Percentiles rank a stretch among this genome's conserved stretches.
Evolutionary conservation across 1,284 basidiomycete genomes (phyloP).

Genomic region (Malassezia slooffiae): DNA sequence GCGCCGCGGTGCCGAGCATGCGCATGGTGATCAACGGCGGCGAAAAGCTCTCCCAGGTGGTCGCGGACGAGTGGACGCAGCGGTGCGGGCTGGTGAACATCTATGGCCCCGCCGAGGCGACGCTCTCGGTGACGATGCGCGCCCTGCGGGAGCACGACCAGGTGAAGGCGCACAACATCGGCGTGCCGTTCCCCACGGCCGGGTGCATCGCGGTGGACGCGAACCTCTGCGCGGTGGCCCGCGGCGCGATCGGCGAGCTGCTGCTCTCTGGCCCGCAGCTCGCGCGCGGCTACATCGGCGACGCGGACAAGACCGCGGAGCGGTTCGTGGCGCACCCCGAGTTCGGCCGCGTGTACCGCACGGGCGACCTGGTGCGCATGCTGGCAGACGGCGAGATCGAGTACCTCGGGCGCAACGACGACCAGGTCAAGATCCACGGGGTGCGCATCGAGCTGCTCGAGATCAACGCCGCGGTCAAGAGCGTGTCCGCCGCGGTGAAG

Average conservation of each 20-base stretch:
- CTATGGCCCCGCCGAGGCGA: constrained; percentile 45
- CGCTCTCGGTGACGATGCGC: constrained; percentile 42
- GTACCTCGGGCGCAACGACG: constrained; percentile 48
- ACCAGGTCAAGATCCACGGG: constrained; percentile 48
- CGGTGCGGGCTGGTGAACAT: constrained; percentile 43
- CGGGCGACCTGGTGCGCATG: constrained; percentile 43
- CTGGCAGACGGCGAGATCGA: constrained; percentile 44
- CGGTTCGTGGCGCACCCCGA: constrained; percentile 38
- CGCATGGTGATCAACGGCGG: constrained; percentile 47
- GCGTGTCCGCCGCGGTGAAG: constrained; percentile 28
- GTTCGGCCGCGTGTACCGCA: constrained; percentile 40
- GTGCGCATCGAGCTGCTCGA: constrained; percentile 48
- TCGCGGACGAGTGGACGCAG: constrained; percentile 46
- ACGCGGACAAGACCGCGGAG: constrained; percentile 39
- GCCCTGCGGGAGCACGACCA: constrained; percentile 33
- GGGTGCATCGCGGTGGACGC: constrained; percentile 40
- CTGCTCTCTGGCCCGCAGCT: constrained; percentile 40
- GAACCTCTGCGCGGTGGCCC: constrained; percentile 34
- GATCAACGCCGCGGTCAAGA: constrained; percentile 47
- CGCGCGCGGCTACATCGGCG: constrained; percentile 39
- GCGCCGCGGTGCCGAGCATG: constrained; percentile 36
- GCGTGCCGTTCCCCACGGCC: constrained; percentile 42
- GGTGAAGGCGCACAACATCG: constrained; percentile 47
- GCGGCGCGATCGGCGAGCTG: constrained; percentile 47
- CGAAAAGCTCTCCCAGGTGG: constrained; percentile 47